Base-by-base conservation (phyloP, 495 filamentous ascomycete genomes). In the Rusavskia elegans region DNA sequence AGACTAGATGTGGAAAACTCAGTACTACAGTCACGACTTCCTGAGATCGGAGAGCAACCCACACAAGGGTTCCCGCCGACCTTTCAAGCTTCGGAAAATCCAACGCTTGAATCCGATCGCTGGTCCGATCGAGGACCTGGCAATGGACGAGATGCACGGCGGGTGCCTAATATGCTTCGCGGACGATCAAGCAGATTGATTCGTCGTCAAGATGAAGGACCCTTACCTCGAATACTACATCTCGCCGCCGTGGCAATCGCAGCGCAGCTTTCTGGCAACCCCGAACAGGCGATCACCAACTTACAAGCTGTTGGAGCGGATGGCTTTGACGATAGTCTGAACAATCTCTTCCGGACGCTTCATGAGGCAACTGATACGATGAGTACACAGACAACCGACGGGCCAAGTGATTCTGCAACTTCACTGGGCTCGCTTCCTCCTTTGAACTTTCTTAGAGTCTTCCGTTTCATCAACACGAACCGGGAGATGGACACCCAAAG, bases 171-270 rank as follows among this genome's bases (percentile, higher is more conserved):
- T 53, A 56, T 73, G 45, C 50, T 77, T 9, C 63, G 74, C 53
- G 63, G 74, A 45, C 67, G 75, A 42, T 72, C 75, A 32, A 64
- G 73, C 21, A 64, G 77, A 46, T 59, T 68, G 13, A 59, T 75
- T 48, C 69, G 74, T 25, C 73, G 72, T 52, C 72, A 78, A 54
- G 77, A 81, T 49, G 77, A 78, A 48, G 75, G 74, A 8, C 72
- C 77, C 49, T 59, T 79, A 17, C 77, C 77, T 32, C 71, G 74
- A 29, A 71, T 80, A 17, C 63, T 81, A 27, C 78, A 77, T 32
- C 67, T 80, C 44, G 76, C 77, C 29, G 77, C 77, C n/a, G 69
- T 76, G 21, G 74, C 74, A 9, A 78, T 79, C 49, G 77, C 77
- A 45, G 75, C 77, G 38, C 78, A 79, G 50, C 69, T 80, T 50